Evolutionary conservation across 2,329 filamentous ascomycete genomes (phyloP).

Genomic region (Phaeoacremonium minimum): DNA sequence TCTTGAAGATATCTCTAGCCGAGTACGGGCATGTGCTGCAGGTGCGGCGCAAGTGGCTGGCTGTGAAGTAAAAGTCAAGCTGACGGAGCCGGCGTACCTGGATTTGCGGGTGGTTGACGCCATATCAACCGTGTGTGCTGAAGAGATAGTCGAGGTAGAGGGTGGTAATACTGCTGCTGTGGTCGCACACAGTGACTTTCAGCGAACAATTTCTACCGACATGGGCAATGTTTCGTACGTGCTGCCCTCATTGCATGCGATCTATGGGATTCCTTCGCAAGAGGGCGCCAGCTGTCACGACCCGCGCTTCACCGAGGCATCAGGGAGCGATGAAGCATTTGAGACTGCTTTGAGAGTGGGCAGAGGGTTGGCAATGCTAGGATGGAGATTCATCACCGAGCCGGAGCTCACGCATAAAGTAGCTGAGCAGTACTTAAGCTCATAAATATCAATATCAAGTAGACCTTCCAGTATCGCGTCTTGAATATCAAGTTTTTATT

Average conservation of each 20-base stretch:
- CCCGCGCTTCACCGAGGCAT: conserved; percentile 31
- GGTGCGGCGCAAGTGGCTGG: conserved; percentile 28
- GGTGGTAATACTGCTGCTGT: too few relatives aligned
- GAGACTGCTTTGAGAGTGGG: conserved; percentile 25
- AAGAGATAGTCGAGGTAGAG: too few relatives aligned
- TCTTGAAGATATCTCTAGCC: conserved; percentile 20
- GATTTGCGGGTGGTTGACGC: conserved; percentile 21
- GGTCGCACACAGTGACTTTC: too few relatives aligned
- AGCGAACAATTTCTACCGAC: conserved; percentile 24
- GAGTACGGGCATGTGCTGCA: conserved; percentile 25
- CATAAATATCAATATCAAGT: too few relatives aligned
- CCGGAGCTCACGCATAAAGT: too few relatives aligned
- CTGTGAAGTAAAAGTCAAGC: conserved; percentile 17
- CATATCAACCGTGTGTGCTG: conserved; percentile 19
- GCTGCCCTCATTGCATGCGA: conserved; percentile 36
- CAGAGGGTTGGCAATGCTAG: conserved; percentile 25
- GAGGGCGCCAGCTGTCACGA: conserved; percentile 34
- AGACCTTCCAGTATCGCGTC: too few relatives aligned
- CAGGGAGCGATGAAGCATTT: conserved; percentile 29
- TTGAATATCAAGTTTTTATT: too few relatives aligned
- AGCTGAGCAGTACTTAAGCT: too few relatives aligned
- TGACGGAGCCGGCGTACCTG: conserved; percentile 17
- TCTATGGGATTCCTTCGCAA: conserved; percentile 31
- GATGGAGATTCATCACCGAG: too few relatives aligned
- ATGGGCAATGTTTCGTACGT: conserved; percentile 39